Percentiles rank a stretch among this genome's conserved stretches.
phyloP scores from a whole-genome alignment of 768 basidiomycete species.

The Podaxis sp. region DNA sequence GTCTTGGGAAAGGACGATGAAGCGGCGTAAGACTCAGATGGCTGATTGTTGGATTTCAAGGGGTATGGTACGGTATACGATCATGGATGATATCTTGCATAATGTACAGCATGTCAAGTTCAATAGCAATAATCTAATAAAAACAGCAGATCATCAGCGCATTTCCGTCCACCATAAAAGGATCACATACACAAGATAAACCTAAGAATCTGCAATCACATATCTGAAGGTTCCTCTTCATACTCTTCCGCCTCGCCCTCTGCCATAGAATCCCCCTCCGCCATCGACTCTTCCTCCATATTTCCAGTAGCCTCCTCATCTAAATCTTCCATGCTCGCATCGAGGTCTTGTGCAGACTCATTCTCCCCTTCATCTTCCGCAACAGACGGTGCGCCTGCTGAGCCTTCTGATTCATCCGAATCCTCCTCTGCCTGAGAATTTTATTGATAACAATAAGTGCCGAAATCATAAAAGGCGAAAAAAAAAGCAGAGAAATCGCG shows the following conservation, averaged over 20 bases:
- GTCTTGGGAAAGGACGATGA: conserved; percentile 41
- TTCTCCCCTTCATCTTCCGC: conserved; percentile 52
- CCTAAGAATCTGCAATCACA: conserved; percentile 9
- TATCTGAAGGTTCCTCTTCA: conserved; percentile 46
- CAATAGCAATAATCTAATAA: not conserved
- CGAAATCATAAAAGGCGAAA: not conserved
- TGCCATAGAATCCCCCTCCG: conserved; percentile 33
- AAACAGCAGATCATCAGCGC: not conserved
- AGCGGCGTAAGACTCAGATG: not conserved
- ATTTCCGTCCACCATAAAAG: not conserved
- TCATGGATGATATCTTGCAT: conserved; percentile 10
- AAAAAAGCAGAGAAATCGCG: conserved; percentile 21
- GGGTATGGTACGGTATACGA: not conserved
- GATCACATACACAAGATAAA: not conserved
- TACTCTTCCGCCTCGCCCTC: conserved; percentile 49
- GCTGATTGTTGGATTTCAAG: not conserved
- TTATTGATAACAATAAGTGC: not conserved
- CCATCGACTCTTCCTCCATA: conserved; percentile 39
- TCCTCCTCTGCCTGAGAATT: conserved; percentile 14
- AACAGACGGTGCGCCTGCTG: conserved; percentile 40
- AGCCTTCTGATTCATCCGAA: conserved; percentile 46
- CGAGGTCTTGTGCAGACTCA: conserved; percentile 52
- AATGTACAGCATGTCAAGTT: conserved; percentile 1
- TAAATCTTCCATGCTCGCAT: conserved; percentile 63
- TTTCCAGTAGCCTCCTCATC: conserved; percentile 48